Evolutionary conservation across 1,139 yeast species (phyloP).

Genomic region (Blastobotrys capitulatus): DNA sequence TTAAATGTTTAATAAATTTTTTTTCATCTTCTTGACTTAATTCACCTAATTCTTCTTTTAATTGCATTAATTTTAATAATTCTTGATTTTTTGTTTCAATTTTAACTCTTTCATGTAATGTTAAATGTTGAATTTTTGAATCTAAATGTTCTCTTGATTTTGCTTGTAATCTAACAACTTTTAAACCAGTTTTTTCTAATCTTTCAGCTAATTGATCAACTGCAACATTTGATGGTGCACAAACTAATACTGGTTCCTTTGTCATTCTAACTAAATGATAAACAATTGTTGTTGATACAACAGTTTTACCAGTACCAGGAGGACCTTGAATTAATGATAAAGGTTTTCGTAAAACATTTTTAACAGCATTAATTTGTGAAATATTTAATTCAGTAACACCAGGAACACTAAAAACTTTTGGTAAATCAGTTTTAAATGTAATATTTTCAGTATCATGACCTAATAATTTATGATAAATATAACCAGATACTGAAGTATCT

Average conservation of each 20-base stretch:
- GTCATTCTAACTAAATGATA: constrained; percentile 64
- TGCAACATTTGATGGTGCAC: constrained; percentile 96
- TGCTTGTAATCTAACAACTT: constrained; percentile 73
- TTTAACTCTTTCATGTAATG: constrained; percentile 23
- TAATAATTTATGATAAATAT: constrained; percentile 69
- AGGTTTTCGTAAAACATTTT: constrained; percentile 65
- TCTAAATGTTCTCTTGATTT: constrained; percentile 53
- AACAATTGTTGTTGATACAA: constrained; percentile 84
- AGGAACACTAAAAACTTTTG: constrained; percentile 58
- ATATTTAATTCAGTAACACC: constrained; percentile 64
- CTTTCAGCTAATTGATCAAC: constrained; percentile 86
- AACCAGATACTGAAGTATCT: constrained; percentile 67
- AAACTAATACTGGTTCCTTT: constrained; percentile 62
- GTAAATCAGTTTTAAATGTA: constrained; percentile 35
- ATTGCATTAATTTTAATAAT: constrained; percentile 51
- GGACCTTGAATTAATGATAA: constrained; percentile 91
- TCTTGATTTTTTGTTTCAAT: constrained; percentile 44
- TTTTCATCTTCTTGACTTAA: constrained; percentile 51
- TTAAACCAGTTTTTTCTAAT: constrained; percentile 58
- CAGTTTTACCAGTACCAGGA: constrained; percentile 98
- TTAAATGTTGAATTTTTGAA: constrained; percentile 23
- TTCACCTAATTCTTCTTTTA: constrained; percentile 68
- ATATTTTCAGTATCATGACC: constrained; percentile 61
- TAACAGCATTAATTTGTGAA: constrained; percentile 77
- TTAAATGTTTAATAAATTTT: constrained; percentile 39